Conservation (phyloP, 2,329 filamentous ascomycete species). For the Neofusicoccum ribis region DNA sequence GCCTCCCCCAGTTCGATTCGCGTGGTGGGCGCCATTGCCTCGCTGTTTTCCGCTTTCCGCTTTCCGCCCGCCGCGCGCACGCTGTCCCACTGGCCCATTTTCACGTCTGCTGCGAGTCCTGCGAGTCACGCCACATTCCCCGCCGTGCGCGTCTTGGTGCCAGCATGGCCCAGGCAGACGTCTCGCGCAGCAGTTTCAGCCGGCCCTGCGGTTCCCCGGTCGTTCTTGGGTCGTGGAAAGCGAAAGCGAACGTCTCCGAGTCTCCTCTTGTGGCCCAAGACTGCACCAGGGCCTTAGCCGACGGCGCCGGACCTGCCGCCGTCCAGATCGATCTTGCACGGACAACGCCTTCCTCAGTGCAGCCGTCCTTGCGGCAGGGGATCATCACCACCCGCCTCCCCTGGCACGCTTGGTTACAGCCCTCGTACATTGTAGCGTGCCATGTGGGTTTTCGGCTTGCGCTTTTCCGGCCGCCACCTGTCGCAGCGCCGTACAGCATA, state of each 20-base stretch:
- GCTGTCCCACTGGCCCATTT: too few relatives aligned
- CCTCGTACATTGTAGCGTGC: not conserved
- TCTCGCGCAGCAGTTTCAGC: not conserved
- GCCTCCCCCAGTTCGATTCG: not conserved
- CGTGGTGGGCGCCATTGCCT: not conserved
- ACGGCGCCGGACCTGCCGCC: not conserved
- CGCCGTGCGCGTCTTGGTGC: too few relatives aligned
- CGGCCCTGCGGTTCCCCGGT: too few relatives aligned
- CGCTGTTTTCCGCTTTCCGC: not conserved
- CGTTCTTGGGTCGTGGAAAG: not conserved
- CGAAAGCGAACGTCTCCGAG: not conserved
- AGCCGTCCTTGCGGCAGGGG: too few relatives aligned
- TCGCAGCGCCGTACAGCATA: not conserved
- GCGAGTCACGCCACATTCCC: too few relatives aligned
- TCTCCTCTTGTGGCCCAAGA: not conserved
- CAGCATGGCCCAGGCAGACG: not conserved
- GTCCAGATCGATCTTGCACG: not conserved
- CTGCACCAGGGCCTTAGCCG: not conserved
- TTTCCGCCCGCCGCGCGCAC: too few relatives aligned
- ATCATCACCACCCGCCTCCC: too few relatives aligned
- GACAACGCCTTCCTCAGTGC: not conserved
- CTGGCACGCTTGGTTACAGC: too few relatives aligned
- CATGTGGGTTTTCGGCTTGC: not conserved
- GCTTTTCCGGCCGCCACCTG: not conserved
- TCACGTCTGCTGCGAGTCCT: too few relatives aligned